phyloP scores from a whole-genome alignment of 2,329 filamentous ascomycete species.

The Fusarium succisae region DNA sequence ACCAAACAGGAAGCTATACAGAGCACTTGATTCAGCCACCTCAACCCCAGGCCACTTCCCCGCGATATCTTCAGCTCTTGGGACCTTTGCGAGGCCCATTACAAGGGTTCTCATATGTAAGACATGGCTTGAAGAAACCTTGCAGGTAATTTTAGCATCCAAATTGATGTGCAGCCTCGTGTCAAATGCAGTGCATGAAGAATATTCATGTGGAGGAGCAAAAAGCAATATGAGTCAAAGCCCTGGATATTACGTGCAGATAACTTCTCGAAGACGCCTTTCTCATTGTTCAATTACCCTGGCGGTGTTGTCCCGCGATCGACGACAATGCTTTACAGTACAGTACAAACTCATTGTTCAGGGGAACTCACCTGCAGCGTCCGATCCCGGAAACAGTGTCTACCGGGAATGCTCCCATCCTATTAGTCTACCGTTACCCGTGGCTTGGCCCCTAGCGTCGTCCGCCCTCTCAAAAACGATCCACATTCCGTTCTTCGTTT shows the following conservation, averaged over 20 bases:
- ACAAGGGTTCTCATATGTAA: neutral
- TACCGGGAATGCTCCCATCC: neutral
- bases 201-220: neutral
- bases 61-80: neutral
- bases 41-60: neutral
- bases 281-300: fast-evolving
- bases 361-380: neutral
- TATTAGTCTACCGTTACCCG: neutral
- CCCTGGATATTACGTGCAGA: neutral
- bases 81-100: neutral
- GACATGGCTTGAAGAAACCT: neutral
- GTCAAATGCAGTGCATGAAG: neutral
- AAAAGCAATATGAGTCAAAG: neutral
- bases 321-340: neutral
- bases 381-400: neutral
- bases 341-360: neutral
- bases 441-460: neutral
- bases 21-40: neutral
- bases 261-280: neutral
- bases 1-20: neutral
- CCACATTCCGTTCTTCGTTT: neutral
- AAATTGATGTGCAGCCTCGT: neutral
- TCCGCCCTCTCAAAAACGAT: neutral
- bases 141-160: neutral
- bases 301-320: neutral